These are phyloP conservation scores for Eleusine indica DNA, from an alignment of 176 grass and related monocot species.

Conservation along the genomic window DNA sequence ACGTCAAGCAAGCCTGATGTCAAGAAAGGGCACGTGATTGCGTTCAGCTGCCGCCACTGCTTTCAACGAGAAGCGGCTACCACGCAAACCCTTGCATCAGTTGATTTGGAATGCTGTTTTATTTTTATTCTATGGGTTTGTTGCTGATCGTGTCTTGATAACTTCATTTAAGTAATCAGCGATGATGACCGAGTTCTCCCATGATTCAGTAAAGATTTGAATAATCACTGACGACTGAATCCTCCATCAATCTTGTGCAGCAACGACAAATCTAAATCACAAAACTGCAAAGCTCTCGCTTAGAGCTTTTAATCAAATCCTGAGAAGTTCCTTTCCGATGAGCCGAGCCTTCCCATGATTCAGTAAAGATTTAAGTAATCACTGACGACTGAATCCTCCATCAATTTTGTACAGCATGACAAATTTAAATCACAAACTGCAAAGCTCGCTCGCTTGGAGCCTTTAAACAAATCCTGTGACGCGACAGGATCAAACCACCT, in stretches of 20 bases:
- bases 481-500: not conserved
- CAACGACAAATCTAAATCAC: not conserved
- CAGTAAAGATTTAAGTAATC: too few relatives aligned
- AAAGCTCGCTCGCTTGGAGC: too few relatives aligned
- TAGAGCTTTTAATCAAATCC: not conserved
- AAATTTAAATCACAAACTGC: too few relatives aligned
- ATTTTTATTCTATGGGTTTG: not conserved
- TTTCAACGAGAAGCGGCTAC: not conserved
- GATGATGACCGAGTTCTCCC: not conserved
- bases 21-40: too few relatives aligned
- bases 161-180: not conserved
- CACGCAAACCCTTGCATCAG: not conserved
- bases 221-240: not conserved
- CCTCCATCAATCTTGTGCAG: not conserved
- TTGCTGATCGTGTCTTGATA: not conserved
- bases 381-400: too few relatives aligned
- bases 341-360: not conserved
- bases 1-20: too few relatives aligned
- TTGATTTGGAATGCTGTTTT: not conserved
- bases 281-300: not conserved
- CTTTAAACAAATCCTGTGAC: too few relatives aligned
- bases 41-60: not conserved
- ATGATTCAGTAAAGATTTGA: not conserved
- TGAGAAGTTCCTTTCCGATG: not conserved
- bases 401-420: too few relatives aligned